phyloP scores from a whole-genome alignment of 2,329 filamentous ascomycete species.

The Camptophora hylomeconis region DNA sequence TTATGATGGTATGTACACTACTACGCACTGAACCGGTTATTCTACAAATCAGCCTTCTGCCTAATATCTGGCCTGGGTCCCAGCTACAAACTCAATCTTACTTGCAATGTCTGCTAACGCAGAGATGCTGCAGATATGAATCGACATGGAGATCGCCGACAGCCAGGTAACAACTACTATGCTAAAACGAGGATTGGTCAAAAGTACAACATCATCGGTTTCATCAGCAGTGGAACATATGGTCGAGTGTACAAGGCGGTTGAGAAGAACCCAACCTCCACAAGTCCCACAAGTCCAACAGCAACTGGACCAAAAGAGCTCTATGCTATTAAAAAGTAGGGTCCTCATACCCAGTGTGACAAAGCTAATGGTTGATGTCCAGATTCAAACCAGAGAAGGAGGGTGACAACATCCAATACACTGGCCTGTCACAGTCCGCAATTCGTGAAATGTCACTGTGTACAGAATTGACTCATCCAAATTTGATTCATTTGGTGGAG shows the following conservation, averaged over 20 bases:
- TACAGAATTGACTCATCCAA: conserved; percentile 76
- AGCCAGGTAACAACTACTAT: conserved; percentile 39
- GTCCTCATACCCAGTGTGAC: conserved; percentile 5
- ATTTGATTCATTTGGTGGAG: conserved; percentile 82
- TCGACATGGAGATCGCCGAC: too few species aligned
- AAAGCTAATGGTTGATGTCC: conserved; percentile 10
- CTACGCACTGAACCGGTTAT: too few species aligned
- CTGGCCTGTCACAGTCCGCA: conserved; percentile 92
- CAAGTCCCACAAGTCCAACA: conserved; percentile 13
- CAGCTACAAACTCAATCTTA: too few species aligned
- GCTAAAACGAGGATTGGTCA: conserved; percentile 80
- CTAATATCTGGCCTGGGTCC: too few species aligned
- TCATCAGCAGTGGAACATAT: conserved; percentile 97
- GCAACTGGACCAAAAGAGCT: conserved; percentile 46
- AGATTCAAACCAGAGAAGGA: conserved; percentile 96
- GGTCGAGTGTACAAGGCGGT: conserved; percentile 94
- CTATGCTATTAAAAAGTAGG: conserved; percentile 94
- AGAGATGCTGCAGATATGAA: too few species aligned
- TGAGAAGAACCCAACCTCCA: conserved; percentile 51
- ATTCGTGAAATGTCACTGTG: conserved; percentile 96
- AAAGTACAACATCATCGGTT: conserved; percentile 85
- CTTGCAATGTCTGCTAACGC: too few species aligned
- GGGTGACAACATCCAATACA: conserved; percentile 87
- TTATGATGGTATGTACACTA: too few species aligned
- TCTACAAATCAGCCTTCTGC: too few species aligned